These are phyloP conservation scores for Mycena capillaripes DNA, from an alignment of 768 basidiomycete species.

Conservation along the genomic window DNA sequence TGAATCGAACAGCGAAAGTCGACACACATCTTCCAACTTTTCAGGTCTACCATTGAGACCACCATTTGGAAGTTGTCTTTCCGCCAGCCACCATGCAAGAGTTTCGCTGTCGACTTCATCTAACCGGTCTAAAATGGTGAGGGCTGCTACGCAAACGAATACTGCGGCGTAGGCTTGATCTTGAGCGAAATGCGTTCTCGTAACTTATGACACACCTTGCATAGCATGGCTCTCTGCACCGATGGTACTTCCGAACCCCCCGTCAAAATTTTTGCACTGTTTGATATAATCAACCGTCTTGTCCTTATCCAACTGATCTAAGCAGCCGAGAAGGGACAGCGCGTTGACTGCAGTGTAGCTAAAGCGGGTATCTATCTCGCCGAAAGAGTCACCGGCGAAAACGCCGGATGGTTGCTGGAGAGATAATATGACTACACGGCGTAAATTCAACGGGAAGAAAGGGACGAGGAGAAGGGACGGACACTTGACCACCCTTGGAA, in stretches of 20 bases:
- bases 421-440: conserved; percentile 78
- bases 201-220: conserved; percentile 72
- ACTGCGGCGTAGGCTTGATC: conserved; percentile 64
- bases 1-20: too few species aligned
- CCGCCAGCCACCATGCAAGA: conserved; percentile 93
- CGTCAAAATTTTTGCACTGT: conserved; percentile 93
- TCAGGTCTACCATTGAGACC: conserved; percentile 98
- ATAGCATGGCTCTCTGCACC: conserved; percentile 96
- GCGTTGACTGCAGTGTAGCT: conserved; percentile 88
- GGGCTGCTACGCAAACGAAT: conserved; percentile 88
- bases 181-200: not conserved
- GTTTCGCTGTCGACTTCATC: conserved; percentile 86
- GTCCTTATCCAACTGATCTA: conserved; percentile 77
- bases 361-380: conserved; percentile 95
- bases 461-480: conserved; percentile 18
- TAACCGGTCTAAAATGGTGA: conserved; percentile 89
- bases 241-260: conserved; percentile 87
- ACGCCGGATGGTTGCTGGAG: conserved; percentile 90
- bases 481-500: conserved; percentile 83
- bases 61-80: conserved; percentile 93
- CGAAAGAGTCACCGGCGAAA: conserved; percentile 91
- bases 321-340: conserved; percentile 83
- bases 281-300: conserved; percentile 80
- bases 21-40: conserved; percentile 93
- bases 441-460: not conserved